Evolutionary conservation across 345 rosid genomes (phyloP), one percentile per base, ranked within the genome.

Genomic region (Leavenworthia alabamica): DNA sequence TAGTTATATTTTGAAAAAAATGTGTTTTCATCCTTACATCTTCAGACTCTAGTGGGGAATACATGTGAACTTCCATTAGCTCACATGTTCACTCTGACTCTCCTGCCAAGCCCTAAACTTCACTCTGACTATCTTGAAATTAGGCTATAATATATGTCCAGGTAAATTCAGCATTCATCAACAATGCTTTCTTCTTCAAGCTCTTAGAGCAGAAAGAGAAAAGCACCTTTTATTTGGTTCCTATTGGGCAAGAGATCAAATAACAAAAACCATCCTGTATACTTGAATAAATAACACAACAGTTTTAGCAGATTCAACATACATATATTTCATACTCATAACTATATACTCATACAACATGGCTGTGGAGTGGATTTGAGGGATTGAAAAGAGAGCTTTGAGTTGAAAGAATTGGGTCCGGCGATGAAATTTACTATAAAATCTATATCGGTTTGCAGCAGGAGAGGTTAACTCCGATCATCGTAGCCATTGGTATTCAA

Each of bases 391-490:
- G 72, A 67, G 14, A 67, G 48, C 32, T 60, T 70, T 19, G 81
- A 72, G 71, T 55, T 73, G 29, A 76, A 50, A 10, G 70, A 64
- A 37, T 29, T 45, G 8, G 3, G 4, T 56, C 59, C 19, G 75
- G 36, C 2, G 74, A 72, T 3, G 71, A 36, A 4, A 80, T 54
- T 8, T 82, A 47, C 7, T 69, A 67, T 6, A 81, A 78, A 71
- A 86, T 76, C 62, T 81, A 83, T 47, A 81, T 67, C 0, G 69
- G 31, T 55, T 55, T 70, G 59, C 5, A 56, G 59, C 12, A 22
- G 29, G 69, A 49, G 23, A 63, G 47, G 6, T 29, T 41, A 67
- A 79, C 64, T 41, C 59, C 49, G 26, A 77, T 22, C 67, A 70
- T 73, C 16, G 66, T 44, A 9, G 77, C 28, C 73, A 61, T 71